These are phyloP conservation scores for Solanum piurae DNA, from an alignment of 257 asterid genomes.

Conservation along the genomic window DNA sequence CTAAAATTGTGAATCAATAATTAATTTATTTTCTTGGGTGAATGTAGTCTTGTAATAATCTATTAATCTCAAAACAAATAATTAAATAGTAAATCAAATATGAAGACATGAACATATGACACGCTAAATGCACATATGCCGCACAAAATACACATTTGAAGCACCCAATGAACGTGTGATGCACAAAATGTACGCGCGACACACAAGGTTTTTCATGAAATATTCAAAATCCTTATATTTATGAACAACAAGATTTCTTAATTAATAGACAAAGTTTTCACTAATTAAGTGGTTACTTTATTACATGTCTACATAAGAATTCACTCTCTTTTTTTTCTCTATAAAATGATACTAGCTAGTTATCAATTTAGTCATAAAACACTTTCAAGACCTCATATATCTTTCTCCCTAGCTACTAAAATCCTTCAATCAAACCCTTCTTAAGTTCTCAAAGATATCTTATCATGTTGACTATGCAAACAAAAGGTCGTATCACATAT, in stretches of 20 bases:
- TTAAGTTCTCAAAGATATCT: neutral
- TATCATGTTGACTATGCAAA: neutral
- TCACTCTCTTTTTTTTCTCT: neutral
- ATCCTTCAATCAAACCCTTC: neutral
- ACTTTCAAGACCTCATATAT: neutral
- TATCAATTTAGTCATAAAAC: neutral
- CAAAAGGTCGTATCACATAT: neutral
- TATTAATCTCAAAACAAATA: neutral
- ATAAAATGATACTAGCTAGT: neutral
- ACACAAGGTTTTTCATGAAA: too few relatives aligned
- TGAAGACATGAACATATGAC: too few relatives aligned
- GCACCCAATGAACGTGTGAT: too few relatives aligned
- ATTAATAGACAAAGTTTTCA: neutral
- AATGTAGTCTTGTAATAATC: neutral
- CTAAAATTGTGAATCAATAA: neutral
- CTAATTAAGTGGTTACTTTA: neutral
- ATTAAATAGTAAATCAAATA: too few relatives aligned
- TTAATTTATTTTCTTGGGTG: neutral
- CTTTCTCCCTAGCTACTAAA: too few relatives aligned
- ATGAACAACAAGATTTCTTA: neutral
- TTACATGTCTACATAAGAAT: neutral
- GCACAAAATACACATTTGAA: too few relatives aligned
- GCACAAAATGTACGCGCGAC: too few relatives aligned
- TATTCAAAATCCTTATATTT: neutral
- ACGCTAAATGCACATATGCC: too few relatives aligned